Conservation (phyloP, 1,284 basidiomycete species). For the Microbotryum scabiosae region DNA sequence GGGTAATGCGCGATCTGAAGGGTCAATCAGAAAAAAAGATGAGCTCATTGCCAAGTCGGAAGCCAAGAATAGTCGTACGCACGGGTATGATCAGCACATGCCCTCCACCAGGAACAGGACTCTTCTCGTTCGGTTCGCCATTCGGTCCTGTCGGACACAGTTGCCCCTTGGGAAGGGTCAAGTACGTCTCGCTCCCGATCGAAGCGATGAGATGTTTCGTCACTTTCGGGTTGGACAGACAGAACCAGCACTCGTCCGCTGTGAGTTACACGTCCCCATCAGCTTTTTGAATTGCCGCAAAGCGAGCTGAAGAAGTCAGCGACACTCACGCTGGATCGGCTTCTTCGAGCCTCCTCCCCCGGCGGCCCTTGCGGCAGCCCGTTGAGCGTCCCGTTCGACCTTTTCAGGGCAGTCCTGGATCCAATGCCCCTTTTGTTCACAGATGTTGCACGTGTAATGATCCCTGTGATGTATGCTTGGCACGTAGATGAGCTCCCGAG, state of each 20-base stretch:
- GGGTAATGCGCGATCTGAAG: constrained; percentile 48
- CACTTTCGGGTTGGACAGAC: constrained; percentile 80
- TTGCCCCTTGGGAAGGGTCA: constrained; percentile 87
- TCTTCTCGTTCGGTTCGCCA: constrained; percentile 36
- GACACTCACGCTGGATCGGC: constrained; percentile 62
- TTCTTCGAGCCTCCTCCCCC: constrained; percentile 53
- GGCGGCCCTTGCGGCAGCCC: constrained; percentile 35
- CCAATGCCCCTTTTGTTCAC: constrained; percentile 51
- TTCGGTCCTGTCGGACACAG: constrained; percentile 66
- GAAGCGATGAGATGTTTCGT: constrained; percentile 89
- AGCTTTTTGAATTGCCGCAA: too few species aligned
- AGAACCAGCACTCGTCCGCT: constrained; percentile 94
- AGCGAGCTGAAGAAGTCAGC: constrained; percentile 13
- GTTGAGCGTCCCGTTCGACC: constrained; percentile 19
- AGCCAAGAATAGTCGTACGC: neutral
- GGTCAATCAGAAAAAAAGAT: constrained; percentile 53
- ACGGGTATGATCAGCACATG: constrained; percentile 58
- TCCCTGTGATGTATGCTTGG: constrained; percentile 6
- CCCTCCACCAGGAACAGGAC: constrained; percentile 74
- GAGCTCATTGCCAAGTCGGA: constrained; percentile 43
- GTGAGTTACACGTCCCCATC: constrained; percentile 1
- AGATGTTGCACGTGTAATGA: constrained; percentile 31
- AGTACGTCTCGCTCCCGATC: constrained; percentile 83
- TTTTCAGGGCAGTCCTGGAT: constrained; percentile 71
- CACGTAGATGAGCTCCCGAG: too few species aligned